Evolutionary conservation across 306 rosid species (phyloP).

Genomic region (Aeschynomene evenia): DNA sequence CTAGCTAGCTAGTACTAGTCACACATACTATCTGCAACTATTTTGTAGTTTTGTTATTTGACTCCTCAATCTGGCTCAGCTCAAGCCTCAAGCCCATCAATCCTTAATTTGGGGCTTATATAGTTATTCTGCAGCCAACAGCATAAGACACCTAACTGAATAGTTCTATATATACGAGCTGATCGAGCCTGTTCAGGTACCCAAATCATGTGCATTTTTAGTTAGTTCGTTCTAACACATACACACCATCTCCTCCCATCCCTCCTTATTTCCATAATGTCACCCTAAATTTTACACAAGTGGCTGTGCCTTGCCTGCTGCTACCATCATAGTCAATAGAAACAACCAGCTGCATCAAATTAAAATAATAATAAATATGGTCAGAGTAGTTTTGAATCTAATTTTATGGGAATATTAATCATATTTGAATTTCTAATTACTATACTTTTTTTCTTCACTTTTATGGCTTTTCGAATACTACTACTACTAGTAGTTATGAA

Average conservation of each 20-base stretch:
- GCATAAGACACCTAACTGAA: slow-evolving; percentile 27
- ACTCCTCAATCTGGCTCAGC: slow-evolving; percentile 14
- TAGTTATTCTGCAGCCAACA: slow-evolving; percentile 25
- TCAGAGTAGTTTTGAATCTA: too few relatives aligned
- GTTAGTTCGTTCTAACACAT: not conserved
- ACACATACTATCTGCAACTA: not conserved
- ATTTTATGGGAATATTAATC: too few relatives aligned
- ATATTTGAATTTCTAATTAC: too few relatives aligned
- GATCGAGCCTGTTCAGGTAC: not conserved
- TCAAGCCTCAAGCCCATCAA: not conserved
- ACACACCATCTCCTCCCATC: too few relatives aligned
- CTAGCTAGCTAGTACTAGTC: too few relatives aligned
- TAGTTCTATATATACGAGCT: slow-evolving; percentile 4
- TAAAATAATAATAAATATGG: not conserved
- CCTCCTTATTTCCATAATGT: not conserved
- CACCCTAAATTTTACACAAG: not conserved
- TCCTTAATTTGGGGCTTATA: not conserved
- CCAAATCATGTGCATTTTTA: slow-evolving; percentile 18
- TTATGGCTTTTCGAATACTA: too few relatives aligned
- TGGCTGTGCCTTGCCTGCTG: not conserved
- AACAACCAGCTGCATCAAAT: not conserved
- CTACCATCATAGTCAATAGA: not conserved
- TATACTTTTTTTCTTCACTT: too few relatives aligned
- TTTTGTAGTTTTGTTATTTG: slow-evolving; percentile 16
- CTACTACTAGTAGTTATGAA: too few relatives aligned